phyloP scores from a whole-genome alignment of 257 asterid species.

The Solanum virginianum region DNA sequence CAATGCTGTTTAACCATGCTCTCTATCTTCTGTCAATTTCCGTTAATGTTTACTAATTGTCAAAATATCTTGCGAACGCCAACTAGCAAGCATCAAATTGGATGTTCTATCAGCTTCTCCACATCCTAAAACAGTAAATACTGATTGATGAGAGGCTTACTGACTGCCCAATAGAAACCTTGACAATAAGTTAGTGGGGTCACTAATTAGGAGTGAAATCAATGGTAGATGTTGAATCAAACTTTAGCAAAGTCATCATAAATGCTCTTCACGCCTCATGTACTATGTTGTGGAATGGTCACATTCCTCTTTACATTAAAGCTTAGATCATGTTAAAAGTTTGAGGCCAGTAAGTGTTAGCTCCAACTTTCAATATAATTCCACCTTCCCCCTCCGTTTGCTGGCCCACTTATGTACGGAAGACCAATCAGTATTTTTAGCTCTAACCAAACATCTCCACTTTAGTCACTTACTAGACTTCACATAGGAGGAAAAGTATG shows the following conservation, averaged over 20 bases:
- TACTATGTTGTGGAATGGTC: conserved; percentile 1
- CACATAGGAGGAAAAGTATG: conserved; percentile 28
- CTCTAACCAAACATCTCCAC: conserved; percentile 28
- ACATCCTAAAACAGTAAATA: neutral
- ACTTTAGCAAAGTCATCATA: conserved; percentile 7
- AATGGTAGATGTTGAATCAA: neutral
- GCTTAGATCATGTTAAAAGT: conserved; percentile 23
- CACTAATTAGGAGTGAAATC: neutral
- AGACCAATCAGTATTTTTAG: conserved; percentile 23
- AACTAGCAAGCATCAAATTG: neutral
- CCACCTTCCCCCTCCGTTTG: neutral
- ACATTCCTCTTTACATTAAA: conserved; percentile 4
- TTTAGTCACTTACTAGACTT: conserved; percentile 21
- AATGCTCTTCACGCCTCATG: conserved; percentile 5
- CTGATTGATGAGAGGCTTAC: neutral
- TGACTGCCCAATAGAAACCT: neutral
- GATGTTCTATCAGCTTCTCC: neutral
- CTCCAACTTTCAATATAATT: neutral
- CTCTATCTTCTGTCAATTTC: too few species aligned
- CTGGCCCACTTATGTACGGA: neutral
- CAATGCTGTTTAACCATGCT: too few species aligned
- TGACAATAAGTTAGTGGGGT: neutral
- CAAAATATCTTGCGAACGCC: neutral
- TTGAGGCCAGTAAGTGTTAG: neutral
- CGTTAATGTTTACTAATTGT: too few species aligned